Conservation (phyloP, 192 early-diverging fungal species). For the Rhizoclosmatium sp. region DNA sequence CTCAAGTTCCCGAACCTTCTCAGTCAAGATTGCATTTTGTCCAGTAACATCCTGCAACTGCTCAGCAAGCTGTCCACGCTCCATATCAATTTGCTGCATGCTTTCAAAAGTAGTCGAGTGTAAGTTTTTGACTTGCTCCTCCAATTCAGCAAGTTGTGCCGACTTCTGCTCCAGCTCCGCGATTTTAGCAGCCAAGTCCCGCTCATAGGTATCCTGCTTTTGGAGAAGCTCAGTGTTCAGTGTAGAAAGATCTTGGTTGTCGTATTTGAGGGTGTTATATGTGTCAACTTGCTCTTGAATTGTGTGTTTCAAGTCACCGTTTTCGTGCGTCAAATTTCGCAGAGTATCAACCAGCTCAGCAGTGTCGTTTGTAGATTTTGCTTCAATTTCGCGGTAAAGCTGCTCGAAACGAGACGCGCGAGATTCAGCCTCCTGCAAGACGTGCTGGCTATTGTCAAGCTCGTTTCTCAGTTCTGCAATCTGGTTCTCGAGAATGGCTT, state of each 20-base stretch:
- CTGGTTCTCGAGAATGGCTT: not conserved
- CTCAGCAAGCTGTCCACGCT: not conserved
- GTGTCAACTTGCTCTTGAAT: not conserved
- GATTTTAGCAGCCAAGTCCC: constrained; percentile 3
- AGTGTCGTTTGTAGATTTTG: constrained; percentile 23
- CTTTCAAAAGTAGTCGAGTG: not conserved
- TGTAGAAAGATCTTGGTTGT: constrained; percentile 8
- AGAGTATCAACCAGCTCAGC: constrained; percentile 41
- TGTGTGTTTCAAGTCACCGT: constrained; percentile 33
- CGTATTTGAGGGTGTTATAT: not conserved
- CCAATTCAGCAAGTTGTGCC: constrained; percentile 9
- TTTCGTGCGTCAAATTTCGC: constrained; percentile 32
- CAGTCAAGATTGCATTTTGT: not conserved
- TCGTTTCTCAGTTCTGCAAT: not conserved
- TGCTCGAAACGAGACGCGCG: constrained; percentile 27
- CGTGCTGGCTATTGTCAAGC: constrained; percentile 1
- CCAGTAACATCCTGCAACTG: not conserved
- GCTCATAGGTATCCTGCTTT: not conserved
- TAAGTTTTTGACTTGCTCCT: not conserved
- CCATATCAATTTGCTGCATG: constrained; percentile 1
- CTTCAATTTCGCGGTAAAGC: constrained; percentile 29
- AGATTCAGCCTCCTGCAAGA: constrained; percentile 20
- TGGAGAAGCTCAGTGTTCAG: constrained; percentile 8
- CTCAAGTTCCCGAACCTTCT: constrained; percentile 12
- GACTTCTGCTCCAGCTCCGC: constrained; percentile 13